Evolutionary conservation across 805 yeast species (phyloP).

Genomic region (Lachancea thermotolerans): DNA sequence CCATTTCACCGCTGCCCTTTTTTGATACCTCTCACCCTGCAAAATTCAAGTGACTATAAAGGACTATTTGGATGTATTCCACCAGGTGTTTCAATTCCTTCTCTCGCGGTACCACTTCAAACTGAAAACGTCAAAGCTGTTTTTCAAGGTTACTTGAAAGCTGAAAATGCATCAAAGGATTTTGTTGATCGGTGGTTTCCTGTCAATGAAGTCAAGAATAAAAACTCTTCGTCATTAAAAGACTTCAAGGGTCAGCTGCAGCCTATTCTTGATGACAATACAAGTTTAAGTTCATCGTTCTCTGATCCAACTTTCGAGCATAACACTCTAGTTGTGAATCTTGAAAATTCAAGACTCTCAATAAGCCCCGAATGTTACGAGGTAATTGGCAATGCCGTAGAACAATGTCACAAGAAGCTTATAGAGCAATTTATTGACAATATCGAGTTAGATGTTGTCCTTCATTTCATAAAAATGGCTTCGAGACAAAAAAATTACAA

Average conservation of each 20-base stretch:
- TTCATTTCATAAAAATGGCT: constrained; percentile 30
- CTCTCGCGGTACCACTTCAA: constrained; percentile 53
- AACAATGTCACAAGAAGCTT: constrained; percentile 33
- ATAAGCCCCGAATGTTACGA: neutral
- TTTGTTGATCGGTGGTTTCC: too few relatives aligned
- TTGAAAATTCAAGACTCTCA: constrained; percentile 31
- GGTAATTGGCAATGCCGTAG: constrained; percentile 24
- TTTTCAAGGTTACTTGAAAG: constrained; percentile 18
- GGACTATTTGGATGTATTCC: constrained; percentile 44
- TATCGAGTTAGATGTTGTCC: constrained; percentile 55
- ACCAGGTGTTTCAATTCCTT: constrained; percentile 60
- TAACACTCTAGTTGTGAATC: constrained; percentile 33
- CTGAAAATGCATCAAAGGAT: neutral
- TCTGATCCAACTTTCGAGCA: too few relatives aligned
- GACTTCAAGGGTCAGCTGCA: too few relatives aligned
- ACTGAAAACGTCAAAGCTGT: constrained; percentile 41
- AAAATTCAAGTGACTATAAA: constrained; percentile 40
- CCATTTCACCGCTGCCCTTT: constrained; percentile 79
- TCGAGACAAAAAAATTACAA: neutral
- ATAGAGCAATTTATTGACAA: constrained; percentile 52
- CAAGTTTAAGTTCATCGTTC: too few relatives aligned
- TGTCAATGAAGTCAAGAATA: too few relatives aligned
- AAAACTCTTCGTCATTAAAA: too few relatives aligned
- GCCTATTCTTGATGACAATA: too few relatives aligned
- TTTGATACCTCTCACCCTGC: constrained; percentile 46